A percentile compares a stretch with the other conserved stretches of the same genome.
phyloP scores from a whole-genome alignment of 768 basidiomycete species.

The Mycena vitilis region DNA sequence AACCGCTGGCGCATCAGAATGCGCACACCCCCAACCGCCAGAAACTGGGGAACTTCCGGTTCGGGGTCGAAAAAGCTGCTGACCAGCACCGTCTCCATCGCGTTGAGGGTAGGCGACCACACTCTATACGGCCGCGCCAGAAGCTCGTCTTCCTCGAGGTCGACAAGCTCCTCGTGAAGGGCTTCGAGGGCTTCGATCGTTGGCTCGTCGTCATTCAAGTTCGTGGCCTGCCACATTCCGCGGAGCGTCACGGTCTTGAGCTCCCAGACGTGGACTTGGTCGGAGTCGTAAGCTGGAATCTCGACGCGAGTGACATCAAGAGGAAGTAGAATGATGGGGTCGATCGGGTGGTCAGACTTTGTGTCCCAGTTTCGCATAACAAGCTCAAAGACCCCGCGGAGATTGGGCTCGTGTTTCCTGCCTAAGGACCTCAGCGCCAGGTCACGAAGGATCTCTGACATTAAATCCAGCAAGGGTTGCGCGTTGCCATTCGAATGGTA shows the following conservation, averaged over 20 bases:
- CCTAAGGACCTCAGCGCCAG: neutral
- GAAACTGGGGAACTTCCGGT: neutral
- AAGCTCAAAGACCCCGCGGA: too few species aligned
- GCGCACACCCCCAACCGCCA: slow-evolving; percentile 26
- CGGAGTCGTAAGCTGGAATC: neutral
- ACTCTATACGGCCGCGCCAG: slow-evolving; percentile 10
- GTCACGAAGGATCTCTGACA: slow-evolving; percentile 11
- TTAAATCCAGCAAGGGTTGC: neutral
- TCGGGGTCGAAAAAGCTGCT: slow-evolving; percentile 15
- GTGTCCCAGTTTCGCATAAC: slow-evolving; percentile 3
- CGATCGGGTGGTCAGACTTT: neutral
- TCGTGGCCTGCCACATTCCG: too few species aligned
- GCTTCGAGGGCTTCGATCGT: too few species aligned
- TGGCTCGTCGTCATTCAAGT: too few species aligned
- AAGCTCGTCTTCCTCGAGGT: slow-evolving; percentile 17
- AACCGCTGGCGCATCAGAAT: too few species aligned
- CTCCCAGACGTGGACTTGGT: neutral
- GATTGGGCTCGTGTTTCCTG: slow-evolving; percentile 9
- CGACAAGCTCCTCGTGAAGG: slow-evolving; percentile 20
- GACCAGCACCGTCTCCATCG: slow-evolving; percentile 16
- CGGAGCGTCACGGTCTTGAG: too few species aligned
- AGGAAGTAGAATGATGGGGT: slow-evolving; percentile 1
- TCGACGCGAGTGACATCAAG: neutral
- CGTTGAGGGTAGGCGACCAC: slow-evolving; percentile 8
- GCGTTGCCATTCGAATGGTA: neutral